Base-by-base conservation (phyloP, 805 yeast genomes). In the Candida xiaguanensis region DNA sequence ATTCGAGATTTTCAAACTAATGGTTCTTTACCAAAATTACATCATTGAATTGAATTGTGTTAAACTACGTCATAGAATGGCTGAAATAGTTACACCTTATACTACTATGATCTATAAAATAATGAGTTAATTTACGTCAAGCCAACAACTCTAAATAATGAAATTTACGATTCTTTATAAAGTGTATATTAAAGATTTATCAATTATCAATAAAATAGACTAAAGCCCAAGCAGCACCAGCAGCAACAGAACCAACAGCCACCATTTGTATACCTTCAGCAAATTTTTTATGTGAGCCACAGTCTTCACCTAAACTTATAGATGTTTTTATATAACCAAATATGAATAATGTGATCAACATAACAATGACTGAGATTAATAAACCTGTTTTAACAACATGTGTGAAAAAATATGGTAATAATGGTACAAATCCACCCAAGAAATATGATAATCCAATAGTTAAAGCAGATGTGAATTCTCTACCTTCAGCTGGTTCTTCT, bases 231-330 rank as follows among this genome's bases (percentile, higher is more conserved):
- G 99, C 99, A 17, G 95, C 85, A 4, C 96, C 95, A 4, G 99
- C 98, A 16, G 99, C 98, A 23, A 85, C 67, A n/a, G 97, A 95
- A 28, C 99, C 99, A 36, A 87, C 90, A n/a, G 83, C 63, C 39
- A 88, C 80, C 98, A 93, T 91, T 64, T 88, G 95, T 14, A 83
- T 41, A 31, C 97, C 98, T 61, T 90, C 96, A 37, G 70, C 65
- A 3, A 83, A 64, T 54, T 82, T 83, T 47, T 76, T 78, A 46
- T 57, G 52, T 2, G 58, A 53, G n/a, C 86, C 74, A 50, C 85
- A 77, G 45, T 80, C 89, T 17, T 77, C 79, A 40, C 95, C 95
- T 68, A 90, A 78, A 3, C 97, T 84, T 37, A 89, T 77, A 31
- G 83, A 65, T 12, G 97, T 88, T 69, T 91, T 91, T 39, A 81